phyloP scores from a whole-genome alignment of 192 early-diverging fungal genomes.

The Coemansia reversa region DNA sequence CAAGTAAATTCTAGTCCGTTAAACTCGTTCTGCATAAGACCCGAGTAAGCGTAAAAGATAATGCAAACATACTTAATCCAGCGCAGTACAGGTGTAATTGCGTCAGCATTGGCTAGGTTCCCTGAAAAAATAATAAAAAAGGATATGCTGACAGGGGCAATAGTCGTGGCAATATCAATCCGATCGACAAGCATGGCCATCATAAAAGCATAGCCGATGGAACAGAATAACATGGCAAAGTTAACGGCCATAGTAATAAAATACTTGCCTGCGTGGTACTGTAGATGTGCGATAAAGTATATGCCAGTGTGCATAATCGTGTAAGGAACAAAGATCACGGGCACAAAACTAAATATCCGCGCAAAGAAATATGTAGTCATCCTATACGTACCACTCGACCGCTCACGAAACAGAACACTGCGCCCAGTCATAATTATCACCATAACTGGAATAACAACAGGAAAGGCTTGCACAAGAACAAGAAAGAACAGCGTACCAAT shows the following conservation, averaged over 20 bases:
- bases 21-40: conserved; percentile 41
- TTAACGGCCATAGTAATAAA: conserved; percentile 23
- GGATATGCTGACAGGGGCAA: conserved; percentile 17
- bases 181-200: conserved; percentile 20
- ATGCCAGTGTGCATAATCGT: conserved; percentile 22
- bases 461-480: conserved; percentile 50
- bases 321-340: conserved; percentile 21
- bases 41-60: conserved; percentile 34
- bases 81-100: conserved; percentile 35
- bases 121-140: conserved; percentile 35
- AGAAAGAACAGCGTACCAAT: conserved; percentile 39
- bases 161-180: conserved; percentile 25
- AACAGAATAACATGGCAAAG: conserved; percentile 19
- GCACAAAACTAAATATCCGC: conserved; percentile 55
- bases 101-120: conserved; percentile 27
- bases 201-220: conserved; percentile 26
- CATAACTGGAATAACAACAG: conserved; percentile 54
- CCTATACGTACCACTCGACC: conserved; percentile 60
- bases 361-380: conserved; percentile 58
- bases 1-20: conserved; percentile 29
- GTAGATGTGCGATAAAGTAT: conserved; percentile 29
- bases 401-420: conserved; percentile 56
- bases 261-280: conserved; percentile 28
- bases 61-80: conserved; percentile 39
- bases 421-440: conserved; percentile 34